Base-by-base conservation (phyloP, 257 asterid genomes). In the Ilex aquifolium region DNA sequence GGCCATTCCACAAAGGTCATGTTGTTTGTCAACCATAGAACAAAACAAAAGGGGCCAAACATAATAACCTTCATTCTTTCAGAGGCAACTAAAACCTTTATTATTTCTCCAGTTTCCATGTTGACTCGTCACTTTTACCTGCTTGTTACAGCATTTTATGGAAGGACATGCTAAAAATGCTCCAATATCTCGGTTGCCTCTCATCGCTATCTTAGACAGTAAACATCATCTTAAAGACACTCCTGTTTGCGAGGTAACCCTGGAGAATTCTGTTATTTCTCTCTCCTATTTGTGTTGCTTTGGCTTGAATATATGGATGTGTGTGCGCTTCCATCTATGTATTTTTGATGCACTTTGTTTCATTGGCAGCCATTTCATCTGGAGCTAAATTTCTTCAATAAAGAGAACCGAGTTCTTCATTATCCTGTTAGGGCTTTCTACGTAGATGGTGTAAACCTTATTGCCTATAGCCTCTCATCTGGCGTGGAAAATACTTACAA, bases 111-210 rank as follows among this genome's bases (percentile, higher is more conserved):
- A 21, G 27, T 21, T 4, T 36, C 42, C 11, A 17, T n/a, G 36
- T 48, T 72, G 56, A 74, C 62, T 70, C 49, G 36, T 69, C 65
- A 59, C 31, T 68, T 71, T 61, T 69, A 70, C 64, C 59, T 81
- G 80, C 32, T 53, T 51, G 46, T 65, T 63, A 73, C 94, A 93
- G 99, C 97, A 93, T 90, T 93, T 93, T 78, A 90, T 93, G 99
- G 97, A 93, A 84, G 97, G 99, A 72, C 95, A 93, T 77, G 83
- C 99, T 57, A 93, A 85, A 80, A 93, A 80, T 81, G 90, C 93
- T 75, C 97, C 99, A 67, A 93, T 93, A 85, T 80, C 91, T 73
- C 90, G 99, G 73, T 69, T 93, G 64, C 99, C 97, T 69, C 90
- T 93, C 56, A 74, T 93, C 65, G 82, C 95, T 36, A 76, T 90